Evolutionary conservation across 257 asterid genomes (phyloP), one percentile per base, ranked within the genome.

Genomic region (Solanum raphanifolium): DNA sequence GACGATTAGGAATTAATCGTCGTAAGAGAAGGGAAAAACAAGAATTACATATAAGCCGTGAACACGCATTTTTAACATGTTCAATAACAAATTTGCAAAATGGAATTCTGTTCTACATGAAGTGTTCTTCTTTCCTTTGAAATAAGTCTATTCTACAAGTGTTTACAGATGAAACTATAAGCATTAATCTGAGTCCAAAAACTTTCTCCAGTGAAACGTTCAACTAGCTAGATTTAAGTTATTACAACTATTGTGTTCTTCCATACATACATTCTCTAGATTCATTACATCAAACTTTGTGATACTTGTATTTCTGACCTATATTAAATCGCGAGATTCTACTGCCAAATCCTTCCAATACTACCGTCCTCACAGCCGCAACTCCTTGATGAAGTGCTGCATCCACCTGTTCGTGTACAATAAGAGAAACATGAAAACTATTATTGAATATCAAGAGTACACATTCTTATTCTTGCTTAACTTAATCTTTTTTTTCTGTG

Each of bases 241-340:
- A 35, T 35, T 35, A 35, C 36, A 35, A 13, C 34, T n/a, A 9
- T 25, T 8, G 27, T 43, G 65, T 13, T 43, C 65, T 79, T 79
- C 25, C 58, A 34, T n/a, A 84, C 87, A 16, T n/a, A 35, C 36
- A 58, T 36, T 23, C 60, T 84, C 78, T 84, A 36, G 38, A 12
- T 84, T 84, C 35, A 55, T 35, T 21, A 35, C 78, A 87, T 94
- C 90, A 92, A 85, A 94, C 95, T 89, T 91, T 92, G 91, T 96
- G 94, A 88, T 93, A 97, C 90, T 97, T 97, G 94, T 95, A 95
- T 87, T 95, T 97, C 94, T 97, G 99, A 11, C 98, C 98, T 71
- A 97, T 95, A 90, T 97, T 96, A 91, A 97, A 97, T 89, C 98
- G 94, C 62, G 88, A 95, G 46, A 96, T 89, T 55, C 93, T 93